Evolutionary conservation across 2,329 filamentous ascomycete species (phyloP), one percentile per base, ranked within the genome.

Genomic region (Colletotrichum sp.): DNA sequence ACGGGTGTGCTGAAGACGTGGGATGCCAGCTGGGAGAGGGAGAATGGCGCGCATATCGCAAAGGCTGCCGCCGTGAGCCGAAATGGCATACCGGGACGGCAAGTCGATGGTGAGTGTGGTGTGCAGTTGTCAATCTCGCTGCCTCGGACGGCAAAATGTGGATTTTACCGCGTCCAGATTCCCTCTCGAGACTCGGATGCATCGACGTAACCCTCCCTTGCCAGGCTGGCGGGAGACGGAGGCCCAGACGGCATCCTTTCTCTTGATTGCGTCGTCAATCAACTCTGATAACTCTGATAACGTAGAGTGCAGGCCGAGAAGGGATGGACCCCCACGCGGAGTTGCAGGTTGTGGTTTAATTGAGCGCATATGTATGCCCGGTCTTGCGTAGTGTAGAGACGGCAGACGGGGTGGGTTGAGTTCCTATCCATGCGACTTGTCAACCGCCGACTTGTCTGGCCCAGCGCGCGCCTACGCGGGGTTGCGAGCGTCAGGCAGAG

Each of bases 251-350:
- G n/a, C 44, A 52, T 25, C n/a, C 44, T 52, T 13, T 73, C 49
- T 34, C 25, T 22, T 57, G 29, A 64, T 64, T 16, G 39, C 69
- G 44, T 65, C 69, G 12, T 52, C 44, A 52, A 52, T 52, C 44
- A 52, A 55, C 65, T 68, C 25, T 27, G 68, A 36, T 57, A 29
- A n/a, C 15, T 70, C 44, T 65, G 69, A 52, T 57, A 63, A 52
- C 44, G 22, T 25, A 13, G 44, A 52, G 44, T 52, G 44, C 44
- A 49, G 19, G 15, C 16, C 29, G 32, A 29, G 39, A 32, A 25
- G 62, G 52, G 19, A 27, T 9, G 27, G 36, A 49, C 70, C 73
- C 73, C 73, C 73, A 76, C 70, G 73, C 57, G n/a, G n/a, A 29
- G 44, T 52, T 52, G 44, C 44, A 22, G 44, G 44, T 52, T 36